Percentiles rank a stretch among this genome's conserved stretches.
phyloP scores from a whole-genome alignment of 768 basidiomycete species.

The Coprinopsis sp. region DNA sequence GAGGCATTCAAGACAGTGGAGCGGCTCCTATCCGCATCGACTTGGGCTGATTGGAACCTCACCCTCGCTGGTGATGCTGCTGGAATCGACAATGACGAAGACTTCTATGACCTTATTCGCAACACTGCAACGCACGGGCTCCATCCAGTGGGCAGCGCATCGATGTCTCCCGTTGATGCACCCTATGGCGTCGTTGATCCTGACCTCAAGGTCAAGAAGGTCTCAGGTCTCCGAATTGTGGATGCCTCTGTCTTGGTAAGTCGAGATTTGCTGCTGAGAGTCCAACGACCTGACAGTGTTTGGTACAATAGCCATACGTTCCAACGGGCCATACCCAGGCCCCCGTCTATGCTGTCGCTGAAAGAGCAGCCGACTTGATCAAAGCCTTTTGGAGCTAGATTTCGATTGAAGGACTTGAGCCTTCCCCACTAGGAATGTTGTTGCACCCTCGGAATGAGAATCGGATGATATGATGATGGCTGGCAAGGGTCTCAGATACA shows the following conservation, averaged over 20 bases:
- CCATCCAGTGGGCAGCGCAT: slow-evolving; percentile 7
- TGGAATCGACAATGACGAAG: slow-evolving; percentile 7
- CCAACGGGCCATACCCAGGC: slow-evolving; percentile 7
- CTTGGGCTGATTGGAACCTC: slow-evolving; percentile 6
- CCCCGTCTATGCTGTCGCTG: slow-evolving; percentile 10
- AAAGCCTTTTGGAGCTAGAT: no score
- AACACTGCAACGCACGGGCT: neutral
- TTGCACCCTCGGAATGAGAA: no score
- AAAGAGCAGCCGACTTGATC: no score
- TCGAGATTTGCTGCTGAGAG: neutral
- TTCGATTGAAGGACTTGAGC: no score
- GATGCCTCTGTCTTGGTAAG: slow-evolving; percentile 13
- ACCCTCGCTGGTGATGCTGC: neutral
- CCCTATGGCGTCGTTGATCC: slow-evolving; percentile 11
- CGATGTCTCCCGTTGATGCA: slow-evolving; percentile 12
- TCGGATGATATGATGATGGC: no score
- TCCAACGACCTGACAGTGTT: neutral
- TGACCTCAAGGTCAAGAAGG: slow-evolving; percentile 12
- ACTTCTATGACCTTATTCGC: slow-evolving; percentile 6
- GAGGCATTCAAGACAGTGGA: slow-evolving; percentile 2
- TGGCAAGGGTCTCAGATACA: no score
- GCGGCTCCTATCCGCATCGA: slow-evolving; percentile 6
- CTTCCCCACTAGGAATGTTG: no score
- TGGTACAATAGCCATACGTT: slow-evolving; percentile 3
- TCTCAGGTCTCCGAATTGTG: slow-evolving; percentile 9